These are phyloP conservation scores for Myxozyma lipomycoides DNA, from an alignment of 805 yeast genomes.

Conservation along the genomic window DNA sequence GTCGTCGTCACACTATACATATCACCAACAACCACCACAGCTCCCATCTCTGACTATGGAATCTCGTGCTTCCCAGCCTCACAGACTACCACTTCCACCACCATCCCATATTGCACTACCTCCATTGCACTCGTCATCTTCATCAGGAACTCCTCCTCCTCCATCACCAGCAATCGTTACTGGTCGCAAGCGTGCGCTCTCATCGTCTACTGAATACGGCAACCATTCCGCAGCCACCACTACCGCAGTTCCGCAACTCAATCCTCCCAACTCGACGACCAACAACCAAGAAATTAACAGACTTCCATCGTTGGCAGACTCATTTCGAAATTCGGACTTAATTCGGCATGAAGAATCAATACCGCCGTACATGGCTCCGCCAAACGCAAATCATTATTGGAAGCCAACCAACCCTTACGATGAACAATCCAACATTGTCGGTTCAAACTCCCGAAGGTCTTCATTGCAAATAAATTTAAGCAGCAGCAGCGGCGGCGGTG, in stretches of 20 bases:
- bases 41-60: conserved; percentile 8
- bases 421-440: not conserved
- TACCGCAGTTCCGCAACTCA: conserved; percentile 4
- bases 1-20: conserved; percentile 12
- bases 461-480: not conserved
- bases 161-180: conserved; percentile 4
- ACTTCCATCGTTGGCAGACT: conserved; percentile 28
- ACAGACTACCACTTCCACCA: conserved; percentile 13
- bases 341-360: conserved; percentile 4
- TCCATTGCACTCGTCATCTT: conserved; percentile 6
- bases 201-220: conserved; percentile 18
- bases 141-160: conserved; percentile 1
- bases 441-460: not conserved
- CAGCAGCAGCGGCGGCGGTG: too few relatives aligned
- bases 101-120: conserved; percentile 11
- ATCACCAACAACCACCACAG: conserved; percentile 5
- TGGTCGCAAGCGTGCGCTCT: conserved; percentile 26
- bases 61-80: too few relatives aligned
- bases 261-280: not conserved
- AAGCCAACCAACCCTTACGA: conserved; percentile 11
- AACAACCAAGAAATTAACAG: conserved; percentile 14
- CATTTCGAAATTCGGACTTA: not conserved
- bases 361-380: conserved; percentile 21
- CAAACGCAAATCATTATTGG: conserved; percentile 22
- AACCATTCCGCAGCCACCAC: conserved; percentile 7